Conservation (phyloP, 148 eudicot species). For the Polygonum aviculare region DNA sequence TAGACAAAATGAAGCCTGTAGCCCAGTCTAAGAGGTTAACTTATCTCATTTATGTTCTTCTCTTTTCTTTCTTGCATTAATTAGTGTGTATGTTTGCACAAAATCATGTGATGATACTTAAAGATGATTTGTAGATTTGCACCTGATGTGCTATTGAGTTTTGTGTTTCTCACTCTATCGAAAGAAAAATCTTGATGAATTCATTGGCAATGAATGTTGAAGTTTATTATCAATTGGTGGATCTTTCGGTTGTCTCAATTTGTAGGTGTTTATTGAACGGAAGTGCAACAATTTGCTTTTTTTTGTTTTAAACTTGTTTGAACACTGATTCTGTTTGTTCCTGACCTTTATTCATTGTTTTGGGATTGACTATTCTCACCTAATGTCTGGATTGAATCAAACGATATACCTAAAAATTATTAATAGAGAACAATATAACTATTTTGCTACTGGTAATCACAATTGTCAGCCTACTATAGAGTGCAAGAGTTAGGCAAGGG, state of each 20-base stretch:
- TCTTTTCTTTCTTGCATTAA: constrained; percentile 10
- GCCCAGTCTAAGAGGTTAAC: constrained; percentile 40
- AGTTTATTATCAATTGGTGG: not conserved
- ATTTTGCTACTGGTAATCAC: not conserved
- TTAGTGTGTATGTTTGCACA: not conserved
- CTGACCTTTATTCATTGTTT: not conserved
- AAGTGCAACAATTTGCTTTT: not conserved
- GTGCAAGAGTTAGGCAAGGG: not conserved
- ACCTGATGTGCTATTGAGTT: not conserved
- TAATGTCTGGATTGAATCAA: not conserved
- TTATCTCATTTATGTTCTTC: not conserved
- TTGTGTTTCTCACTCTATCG: not conserved
- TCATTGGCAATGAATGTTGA: not conserved
- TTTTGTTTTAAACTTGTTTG: not conserved
- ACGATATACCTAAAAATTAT: not conserved
- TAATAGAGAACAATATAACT: not conserved
- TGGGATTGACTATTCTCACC: not conserved
- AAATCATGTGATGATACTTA: not conserved
- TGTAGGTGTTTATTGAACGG: not conserved
- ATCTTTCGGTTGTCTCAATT: not conserved
- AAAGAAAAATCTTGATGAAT: not conserved
- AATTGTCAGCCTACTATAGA: not conserved
- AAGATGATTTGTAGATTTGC: not conserved
- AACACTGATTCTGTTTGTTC: not conserved
- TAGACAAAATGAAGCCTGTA: constrained; percentile 25